Conservation (phyloP, 306 rosid genomes). For the Senna tora region DNA sequence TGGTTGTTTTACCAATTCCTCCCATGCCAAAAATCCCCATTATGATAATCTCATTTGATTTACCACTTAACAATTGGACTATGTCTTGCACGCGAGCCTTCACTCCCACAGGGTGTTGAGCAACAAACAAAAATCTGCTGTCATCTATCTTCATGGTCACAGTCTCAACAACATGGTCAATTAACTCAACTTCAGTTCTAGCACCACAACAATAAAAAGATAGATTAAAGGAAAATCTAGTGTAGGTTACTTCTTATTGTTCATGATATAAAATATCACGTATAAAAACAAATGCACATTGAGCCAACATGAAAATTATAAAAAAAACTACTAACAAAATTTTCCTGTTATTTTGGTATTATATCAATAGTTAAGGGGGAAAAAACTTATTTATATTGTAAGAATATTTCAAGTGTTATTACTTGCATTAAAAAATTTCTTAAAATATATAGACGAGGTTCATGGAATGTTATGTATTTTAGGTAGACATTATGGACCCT, state of each 20-base stretch:
- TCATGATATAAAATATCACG: not conserved
- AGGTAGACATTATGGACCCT: too few relatives aligned
- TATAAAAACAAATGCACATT: not conserved
- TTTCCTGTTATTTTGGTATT: too few relatives aligned
- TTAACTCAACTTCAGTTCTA: not conserved
- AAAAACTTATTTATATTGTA: too few relatives aligned
- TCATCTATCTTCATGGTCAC: not conserved
- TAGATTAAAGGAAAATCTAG: not conserved
- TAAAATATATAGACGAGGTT: too few relatives aligned
- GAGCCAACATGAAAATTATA: too few relatives aligned
- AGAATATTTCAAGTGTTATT: too few relatives aligned
- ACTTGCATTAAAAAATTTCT: too few relatives aligned
- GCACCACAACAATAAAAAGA: not conserved
- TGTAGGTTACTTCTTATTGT: not conserved
- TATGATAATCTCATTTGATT: not conserved
- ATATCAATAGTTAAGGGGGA: too few relatives aligned
- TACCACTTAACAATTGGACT: not conserved
- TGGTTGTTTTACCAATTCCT: not conserved
- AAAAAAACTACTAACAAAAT: too few relatives aligned
- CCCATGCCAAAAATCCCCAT: not conserved
- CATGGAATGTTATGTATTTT: too few relatives aligned
- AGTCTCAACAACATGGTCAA: not conserved
- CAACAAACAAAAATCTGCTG: not conserved
- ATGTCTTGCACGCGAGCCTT: not conserved
- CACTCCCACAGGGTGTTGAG: not conserved